These are phyloP conservation scores for Fraxinus cuspidata DNA, from an alignment of 257 asterid genomes.

Conservation along the genomic window DNA sequence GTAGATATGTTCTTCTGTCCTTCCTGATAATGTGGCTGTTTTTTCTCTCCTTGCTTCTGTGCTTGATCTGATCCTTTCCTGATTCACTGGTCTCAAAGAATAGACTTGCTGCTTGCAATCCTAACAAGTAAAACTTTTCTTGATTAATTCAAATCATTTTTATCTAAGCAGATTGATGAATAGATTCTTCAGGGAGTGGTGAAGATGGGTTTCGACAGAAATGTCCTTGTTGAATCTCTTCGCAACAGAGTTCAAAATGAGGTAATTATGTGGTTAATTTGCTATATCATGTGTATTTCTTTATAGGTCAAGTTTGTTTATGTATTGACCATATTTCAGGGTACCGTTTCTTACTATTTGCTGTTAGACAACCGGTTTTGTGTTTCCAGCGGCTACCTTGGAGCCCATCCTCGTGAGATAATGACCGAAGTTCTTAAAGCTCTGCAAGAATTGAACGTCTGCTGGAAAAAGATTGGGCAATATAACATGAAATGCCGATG, in stretches of 20 bases:
- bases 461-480: conserved; percentile 86
- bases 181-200: conserved; percentile 83
- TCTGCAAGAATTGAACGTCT: conserved; percentile 67
- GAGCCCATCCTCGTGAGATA: conserved; percentile 95
- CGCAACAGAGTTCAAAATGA: conserved; percentile 82
- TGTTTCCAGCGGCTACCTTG: conserved; percentile 77
- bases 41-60: conserved; percentile 7
- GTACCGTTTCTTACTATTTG: conserved; percentile 84
- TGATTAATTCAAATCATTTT: conserved; percentile 8
- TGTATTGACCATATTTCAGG: conserved; percentile 47
- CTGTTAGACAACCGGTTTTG: conserved; percentile 85
- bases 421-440: conserved; percentile 93
- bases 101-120: conserved; percentile 10
- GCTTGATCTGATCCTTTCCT: conserved; percentile 17
- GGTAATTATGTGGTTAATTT: conserved; percentile 37
- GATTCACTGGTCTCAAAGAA: neutral
- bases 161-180: conserved; percentile 74
- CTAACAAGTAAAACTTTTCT: conserved; percentile 15
- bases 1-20: neutral
- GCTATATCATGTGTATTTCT: conserved; percentile 20
- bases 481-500: conserved; percentile 94
- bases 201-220: conserved; percentile 82
- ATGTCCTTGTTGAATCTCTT: conserved; percentile 68
- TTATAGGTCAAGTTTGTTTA: conserved; percentile 22
- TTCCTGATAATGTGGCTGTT: neutral